Percentiles rank a stretch among this genome's conserved stretches.
Conservation (phyloP, 192 early-diverging fungal species). For the Geranomyces michiganensis region DNA sequence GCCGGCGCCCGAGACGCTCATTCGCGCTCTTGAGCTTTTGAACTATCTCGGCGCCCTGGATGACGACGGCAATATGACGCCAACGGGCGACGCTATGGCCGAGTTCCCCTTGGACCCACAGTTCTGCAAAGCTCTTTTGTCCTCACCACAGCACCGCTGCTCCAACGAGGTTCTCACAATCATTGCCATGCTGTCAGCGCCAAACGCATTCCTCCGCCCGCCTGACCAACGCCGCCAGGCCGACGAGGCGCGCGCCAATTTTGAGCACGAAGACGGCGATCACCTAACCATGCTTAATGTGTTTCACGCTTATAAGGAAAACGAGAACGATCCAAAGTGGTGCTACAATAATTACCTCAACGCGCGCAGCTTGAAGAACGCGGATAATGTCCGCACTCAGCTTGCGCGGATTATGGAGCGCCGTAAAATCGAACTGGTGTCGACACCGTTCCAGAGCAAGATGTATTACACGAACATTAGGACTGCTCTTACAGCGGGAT, state of each 20-base stretch:
- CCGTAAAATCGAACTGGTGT: constrained; percentile 75
- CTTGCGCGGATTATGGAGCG: constrained; percentile 69
- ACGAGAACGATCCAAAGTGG: constrained; percentile 82
- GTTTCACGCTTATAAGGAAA: constrained; percentile 89
- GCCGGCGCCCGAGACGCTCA: constrained; percentile 96
- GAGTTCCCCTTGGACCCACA: constrained; percentile 98
- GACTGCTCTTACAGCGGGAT: constrained; percentile 86
- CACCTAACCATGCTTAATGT: constrained; percentile 96
- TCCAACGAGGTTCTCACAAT: constrained; percentile 95
- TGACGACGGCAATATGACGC: constrained; percentile 92
- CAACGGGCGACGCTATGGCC: constrained; percentile 81
- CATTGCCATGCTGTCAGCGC: constrained; percentile 88
- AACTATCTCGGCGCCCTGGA: constrained; percentile 94
- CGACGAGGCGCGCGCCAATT: constrained; percentile 88
- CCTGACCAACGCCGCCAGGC: constrained; percentile 85
- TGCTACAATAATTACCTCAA: constrained; percentile 91
- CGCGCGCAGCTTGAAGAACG: constrained; percentile 82
- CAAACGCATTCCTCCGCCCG: constrained; percentile 90
- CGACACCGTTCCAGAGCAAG: constrained; percentile 49
- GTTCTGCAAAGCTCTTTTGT: constrained; percentile 90
- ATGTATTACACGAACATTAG: constrained; percentile 87
- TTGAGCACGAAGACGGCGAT: constrained; percentile 94
- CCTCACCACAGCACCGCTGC: constrained; percentile 80
- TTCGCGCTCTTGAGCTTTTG: constrained; percentile 94
- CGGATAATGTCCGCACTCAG: constrained; percentile 78